These are phyloP conservation scores for Fusarium chlamydosporum DNA, from an alignment of 2,329 filamentous ascomycete genomes.

Conservation along the genomic window DNA sequence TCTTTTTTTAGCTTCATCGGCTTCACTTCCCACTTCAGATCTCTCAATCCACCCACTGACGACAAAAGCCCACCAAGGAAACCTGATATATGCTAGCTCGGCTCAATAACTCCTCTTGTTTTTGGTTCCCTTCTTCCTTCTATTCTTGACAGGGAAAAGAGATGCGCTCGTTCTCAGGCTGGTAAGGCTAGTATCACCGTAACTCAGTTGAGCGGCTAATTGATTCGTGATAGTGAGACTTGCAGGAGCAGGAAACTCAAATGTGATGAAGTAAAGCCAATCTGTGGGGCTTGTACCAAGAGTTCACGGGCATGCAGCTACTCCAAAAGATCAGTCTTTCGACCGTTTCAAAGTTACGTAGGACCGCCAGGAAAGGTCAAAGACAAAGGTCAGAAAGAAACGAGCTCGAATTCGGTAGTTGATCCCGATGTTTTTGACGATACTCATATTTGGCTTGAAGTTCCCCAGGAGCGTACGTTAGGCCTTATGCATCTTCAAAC, in stretches of 20 bases:
- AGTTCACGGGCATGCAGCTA: constrained; percentile 38
- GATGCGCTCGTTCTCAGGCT: constrained; percentile 48
- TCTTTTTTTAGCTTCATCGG: background rate
- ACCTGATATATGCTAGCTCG: background rate
- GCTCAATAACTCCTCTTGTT: background rate
- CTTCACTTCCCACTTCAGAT: background rate
- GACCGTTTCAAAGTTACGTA: constrained; percentile 19
- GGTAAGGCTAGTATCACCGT: constrained; percentile 9
- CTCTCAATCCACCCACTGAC: background rate
- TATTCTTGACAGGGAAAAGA: background rate
- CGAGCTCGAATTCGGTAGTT: background rate
- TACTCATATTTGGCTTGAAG: constrained; percentile 38
- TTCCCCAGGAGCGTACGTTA: constrained; percentile 37
- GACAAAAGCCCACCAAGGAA: background rate
- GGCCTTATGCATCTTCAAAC: accelerated
- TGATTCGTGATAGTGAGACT: constrained; percentile 32
- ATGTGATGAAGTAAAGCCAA: constrained; percentile 46
- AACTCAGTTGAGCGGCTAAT: background rate
- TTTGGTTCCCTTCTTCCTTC: background rate
- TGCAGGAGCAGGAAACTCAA: constrained; percentile 49
- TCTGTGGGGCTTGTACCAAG: constrained; percentile 43
- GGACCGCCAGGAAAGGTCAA: background rate
- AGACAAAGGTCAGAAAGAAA: background rate
- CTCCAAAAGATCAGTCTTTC: constrained; percentile 37
- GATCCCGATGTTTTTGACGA: constrained; percentile 12